Conservation (phyloP, 2,329 filamentous ascomycete genomes). For the Aspergillus novofumigatus region DNA sequence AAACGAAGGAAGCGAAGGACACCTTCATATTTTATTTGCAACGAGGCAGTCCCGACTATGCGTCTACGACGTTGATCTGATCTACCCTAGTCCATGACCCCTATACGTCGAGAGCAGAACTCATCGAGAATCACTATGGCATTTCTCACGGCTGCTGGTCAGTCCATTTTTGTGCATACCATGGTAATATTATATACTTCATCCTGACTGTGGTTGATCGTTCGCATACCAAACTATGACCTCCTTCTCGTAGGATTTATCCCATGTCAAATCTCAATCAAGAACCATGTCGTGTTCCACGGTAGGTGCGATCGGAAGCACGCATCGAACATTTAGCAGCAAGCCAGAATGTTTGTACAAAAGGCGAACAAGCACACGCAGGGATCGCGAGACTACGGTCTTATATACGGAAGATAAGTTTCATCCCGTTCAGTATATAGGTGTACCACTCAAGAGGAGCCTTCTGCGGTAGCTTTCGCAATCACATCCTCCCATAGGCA, state of each 20-base stretch:
- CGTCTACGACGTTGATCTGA: too few relatives aligned
- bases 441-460: not conserved
- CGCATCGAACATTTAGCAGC: too few relatives aligned
- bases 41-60: not conserved
- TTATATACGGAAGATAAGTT: too few relatives aligned
- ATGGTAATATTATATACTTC: not conserved
- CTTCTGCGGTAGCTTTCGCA: conserved; percentile 14
- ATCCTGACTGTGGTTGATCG: not conserved
- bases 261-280: not conserved
- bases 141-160: not conserved
- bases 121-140: not conserved
- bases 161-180: not conserved
- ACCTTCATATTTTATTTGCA: not conserved
- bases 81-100: not conserved
- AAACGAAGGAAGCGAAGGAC: not conserved
- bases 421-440: too few relatives aligned
- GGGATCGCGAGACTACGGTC: too few relatives aligned
- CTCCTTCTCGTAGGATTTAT: not conserved
- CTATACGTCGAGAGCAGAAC: not conserved
- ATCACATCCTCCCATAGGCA: conserved; percentile 39
- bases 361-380: too few relatives aligned
- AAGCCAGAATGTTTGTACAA: too few relatives aligned
- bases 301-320: not conserved
- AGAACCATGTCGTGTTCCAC: not conserved
- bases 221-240: not conserved